Evolutionary conservation across 1,284 basidiomycete species (phyloP).

Genomic region (Malassezia sympodialis): DNA sequence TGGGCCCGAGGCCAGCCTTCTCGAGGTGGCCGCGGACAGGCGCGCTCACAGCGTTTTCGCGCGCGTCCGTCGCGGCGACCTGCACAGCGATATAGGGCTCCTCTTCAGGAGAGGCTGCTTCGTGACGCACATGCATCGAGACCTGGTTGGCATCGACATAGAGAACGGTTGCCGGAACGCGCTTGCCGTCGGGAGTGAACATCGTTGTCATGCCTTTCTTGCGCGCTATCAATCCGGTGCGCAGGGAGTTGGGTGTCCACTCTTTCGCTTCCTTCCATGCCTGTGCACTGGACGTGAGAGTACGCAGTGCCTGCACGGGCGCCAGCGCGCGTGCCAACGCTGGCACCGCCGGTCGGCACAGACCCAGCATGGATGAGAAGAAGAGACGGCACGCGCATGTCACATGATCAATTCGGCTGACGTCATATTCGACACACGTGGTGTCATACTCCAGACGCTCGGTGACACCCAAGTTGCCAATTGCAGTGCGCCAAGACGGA

Average conservation of each 20-base stretch:
- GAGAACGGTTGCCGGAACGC: constrained; percentile 83
- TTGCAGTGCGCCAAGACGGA: background rate
- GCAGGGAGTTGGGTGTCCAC: constrained; percentile 77
- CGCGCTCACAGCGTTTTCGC: constrained; percentile 58
- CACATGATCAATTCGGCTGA: background rate
- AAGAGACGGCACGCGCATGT: background rate
- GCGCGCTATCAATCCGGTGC: constrained; percentile 75
- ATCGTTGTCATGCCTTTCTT: constrained; percentile 93
- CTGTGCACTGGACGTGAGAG: background rate
- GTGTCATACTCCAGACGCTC: background rate
- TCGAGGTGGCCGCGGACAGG: constrained; percentile 81
- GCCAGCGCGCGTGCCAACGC: background rate
- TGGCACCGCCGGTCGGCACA: background rate
- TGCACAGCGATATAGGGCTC: constrained; percentile 39
- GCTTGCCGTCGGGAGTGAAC: constrained; percentile 79
- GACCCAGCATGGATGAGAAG: background rate
- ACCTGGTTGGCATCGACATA: constrained; percentile 58
- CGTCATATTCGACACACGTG: background rate
- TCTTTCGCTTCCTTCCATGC: background rate
- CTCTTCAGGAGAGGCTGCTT: background rate
- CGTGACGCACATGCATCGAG: constrained; percentile 22
- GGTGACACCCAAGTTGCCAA: background rate
- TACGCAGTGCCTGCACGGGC: background rate
- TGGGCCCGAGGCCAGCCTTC: constrained; percentile 70
- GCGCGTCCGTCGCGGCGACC: constrained; percentile 53